These are phyloP conservation scores for Meira miltonrushii DNA, from an alignment of 1,284 basidiomycete species.

Conservation along the genomic window DNA sequence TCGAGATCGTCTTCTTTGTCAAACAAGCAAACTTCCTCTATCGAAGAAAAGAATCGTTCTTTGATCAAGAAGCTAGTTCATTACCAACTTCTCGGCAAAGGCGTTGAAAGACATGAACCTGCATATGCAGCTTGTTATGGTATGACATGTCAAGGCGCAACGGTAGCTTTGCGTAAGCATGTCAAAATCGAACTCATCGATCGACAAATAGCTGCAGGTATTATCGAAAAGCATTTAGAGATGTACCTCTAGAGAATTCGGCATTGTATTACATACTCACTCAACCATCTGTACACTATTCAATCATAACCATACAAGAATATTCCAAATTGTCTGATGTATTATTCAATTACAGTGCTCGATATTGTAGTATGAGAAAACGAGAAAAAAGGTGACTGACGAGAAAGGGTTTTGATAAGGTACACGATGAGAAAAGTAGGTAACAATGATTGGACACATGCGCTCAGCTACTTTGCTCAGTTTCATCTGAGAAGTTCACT, in stretches of 20 bases:
- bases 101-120: constrained; percentile 22
- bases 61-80: constrained; percentile 30
- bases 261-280: not conserved
- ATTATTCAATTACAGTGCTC: not conserved
- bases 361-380: not conserved
- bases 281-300: not conserved
- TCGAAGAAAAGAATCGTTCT: constrained; percentile 16
- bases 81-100: constrained; percentile 25
- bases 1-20: not conserved
- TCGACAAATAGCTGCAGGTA: constrained; percentile 4
- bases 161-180: constrained; percentile 8
- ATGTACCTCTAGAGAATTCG: constrained; percentile 14
- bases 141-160: constrained; percentile 32
- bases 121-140: constrained; percentile 38
- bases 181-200: constrained; percentile 2
- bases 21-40: not conserved
- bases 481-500: not conserved
- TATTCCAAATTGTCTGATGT: not conserved
- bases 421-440: not conserved
- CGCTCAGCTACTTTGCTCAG: too few relatives aligned
- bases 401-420: not conserved
- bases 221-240: constrained; percentile 11
- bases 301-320: not conserved
- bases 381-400: not conserved
- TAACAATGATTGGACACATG: not conserved